Evolutionary conservation across 352 stramenopile species (phyloP).

Genomic region (Globisporangium uncinulatum): DNA sequence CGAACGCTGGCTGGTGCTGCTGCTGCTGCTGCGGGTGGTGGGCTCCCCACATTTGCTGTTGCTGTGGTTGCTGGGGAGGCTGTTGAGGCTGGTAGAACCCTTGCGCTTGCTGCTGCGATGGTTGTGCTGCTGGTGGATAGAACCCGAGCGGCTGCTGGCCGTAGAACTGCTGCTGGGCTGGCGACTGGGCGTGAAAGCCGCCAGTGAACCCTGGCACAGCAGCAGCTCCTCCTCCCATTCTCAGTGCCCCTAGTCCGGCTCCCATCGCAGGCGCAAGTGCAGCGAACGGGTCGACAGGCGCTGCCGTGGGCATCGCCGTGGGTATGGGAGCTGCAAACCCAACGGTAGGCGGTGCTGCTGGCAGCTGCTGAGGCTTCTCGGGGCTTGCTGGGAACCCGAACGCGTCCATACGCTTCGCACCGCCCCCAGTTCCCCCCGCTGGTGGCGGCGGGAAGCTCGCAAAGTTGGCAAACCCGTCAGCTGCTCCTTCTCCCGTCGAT

Average conservation of each 20-base stretch:
- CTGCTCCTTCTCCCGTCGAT: conserved; percentile 1
- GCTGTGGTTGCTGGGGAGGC: conserved; percentile 7
- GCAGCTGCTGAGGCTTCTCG: conserved; percentile 27
- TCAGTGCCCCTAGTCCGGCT: neutral
- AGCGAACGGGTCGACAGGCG: conserved; percentile 45
- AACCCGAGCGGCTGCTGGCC: conserved; percentile 9
- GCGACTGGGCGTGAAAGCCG: conserved; percentile 8
- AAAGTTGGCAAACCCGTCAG: conserved; percentile 57
- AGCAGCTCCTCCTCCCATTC: conserved; percentile 5
- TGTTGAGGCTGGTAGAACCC: conserved; percentile 20
- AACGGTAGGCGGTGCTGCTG: conserved; percentile 13
- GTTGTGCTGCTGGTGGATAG: conserved; percentile 18
- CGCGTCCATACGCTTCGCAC: conserved; percentile 30
- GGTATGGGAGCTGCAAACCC: conserved; percentile 26
- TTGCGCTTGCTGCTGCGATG: conserved; percentile 7
- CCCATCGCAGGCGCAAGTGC: conserved; percentile 20
- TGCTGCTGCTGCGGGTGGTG: conserved; percentile 4
- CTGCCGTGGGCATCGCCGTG: conserved; percentile 7
- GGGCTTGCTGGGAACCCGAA: conserved; percentile 51
- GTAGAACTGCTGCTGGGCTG: conserved; percentile 17
- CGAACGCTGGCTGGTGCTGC: conserved; percentile 3
- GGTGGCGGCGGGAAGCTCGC: conserved; percentile 47
- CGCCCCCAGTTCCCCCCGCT: neutral
- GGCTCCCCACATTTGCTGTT: conserved; percentile 32
- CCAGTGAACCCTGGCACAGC: conserved; percentile 11